Percentiles rank a stretch among this genome's conserved stretches.
Conservation (phyloP, 306 rosid species). For the Acacia confusa region DNA sequence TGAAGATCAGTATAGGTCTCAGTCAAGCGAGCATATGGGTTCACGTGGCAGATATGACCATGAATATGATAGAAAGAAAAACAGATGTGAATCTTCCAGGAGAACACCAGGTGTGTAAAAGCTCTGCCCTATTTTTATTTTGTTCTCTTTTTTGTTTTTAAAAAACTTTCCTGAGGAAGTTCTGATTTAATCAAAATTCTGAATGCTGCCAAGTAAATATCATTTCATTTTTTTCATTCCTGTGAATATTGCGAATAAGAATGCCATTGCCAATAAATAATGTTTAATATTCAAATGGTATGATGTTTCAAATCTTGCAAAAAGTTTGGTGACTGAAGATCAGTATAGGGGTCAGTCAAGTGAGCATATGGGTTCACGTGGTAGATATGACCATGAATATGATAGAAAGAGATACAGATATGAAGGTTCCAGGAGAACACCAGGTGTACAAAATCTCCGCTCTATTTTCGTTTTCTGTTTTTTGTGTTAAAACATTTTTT, state of each 20-base stretch:
- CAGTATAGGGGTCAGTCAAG: constrained; percentile 34
- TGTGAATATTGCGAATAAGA: constrained; percentile 2
- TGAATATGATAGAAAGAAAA: constrained; percentile 59
- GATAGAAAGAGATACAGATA: constrained; percentile 68
- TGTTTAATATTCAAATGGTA: constrained; percentile 22
- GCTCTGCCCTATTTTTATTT: background rate
- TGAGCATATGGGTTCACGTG: constrained; percentile 41
- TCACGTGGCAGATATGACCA: constrained; percentile 56
- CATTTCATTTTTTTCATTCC: background rate
- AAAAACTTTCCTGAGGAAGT: background rate
- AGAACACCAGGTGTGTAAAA: constrained; percentile 70
- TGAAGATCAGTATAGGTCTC: constrained; percentile 44
- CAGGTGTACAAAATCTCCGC: constrained; percentile 47
- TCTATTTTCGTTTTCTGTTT: background rate
- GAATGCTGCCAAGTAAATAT: constrained; percentile 14
- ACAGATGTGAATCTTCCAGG: constrained; percentile 73
- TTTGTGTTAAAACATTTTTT: background rate
- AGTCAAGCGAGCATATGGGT: constrained; percentile 37
- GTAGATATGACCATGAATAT: constrained; percentile 59
- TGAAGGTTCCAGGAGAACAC: constrained; percentile 75
- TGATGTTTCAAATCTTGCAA: constrained; percentile 41
- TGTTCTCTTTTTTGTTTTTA: background rate
- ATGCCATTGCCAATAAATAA: background rate
- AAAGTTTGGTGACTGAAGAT: constrained; percentile 56
- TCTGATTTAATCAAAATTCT: background rate